These are phyloP conservation scores for Deinandra increscens DNA, from an alignment of 129 eudicot genomes.

Conservation along the genomic window DNA sequence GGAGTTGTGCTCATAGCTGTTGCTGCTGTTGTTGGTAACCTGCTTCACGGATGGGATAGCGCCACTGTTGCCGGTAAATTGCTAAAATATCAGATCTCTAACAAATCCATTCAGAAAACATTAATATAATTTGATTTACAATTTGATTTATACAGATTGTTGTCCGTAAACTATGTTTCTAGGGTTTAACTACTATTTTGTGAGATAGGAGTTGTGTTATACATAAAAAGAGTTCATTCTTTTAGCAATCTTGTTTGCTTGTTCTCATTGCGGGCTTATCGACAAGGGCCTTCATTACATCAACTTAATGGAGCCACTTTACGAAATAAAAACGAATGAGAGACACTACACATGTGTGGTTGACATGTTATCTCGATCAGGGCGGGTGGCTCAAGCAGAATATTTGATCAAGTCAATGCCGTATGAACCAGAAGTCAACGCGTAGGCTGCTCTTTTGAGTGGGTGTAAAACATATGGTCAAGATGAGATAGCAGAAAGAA, in stretches of 20 bases:
- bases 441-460: conserved; percentile 69
- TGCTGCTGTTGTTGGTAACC: too few species aligned
- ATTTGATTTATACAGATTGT: too few species aligned
- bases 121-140: too few species aligned
- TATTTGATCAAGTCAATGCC: conserved; percentile 51
- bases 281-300: conserved; percentile 59
- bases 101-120: too few species aligned
- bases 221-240: conserved; percentile 64
- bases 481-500: conserved; percentile 43
- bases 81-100: too few species aligned
- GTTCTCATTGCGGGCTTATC: conserved; percentile 75
- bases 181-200: too few species aligned
- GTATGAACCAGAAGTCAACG: conserved; percentile 49
- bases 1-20: too few species aligned
- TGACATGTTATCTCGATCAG: conserved; percentile 67
- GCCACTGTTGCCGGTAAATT: too few species aligned
- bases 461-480: conserved; percentile 56
- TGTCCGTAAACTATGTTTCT: too few species aligned
- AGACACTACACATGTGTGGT: conserved; percentile 61
- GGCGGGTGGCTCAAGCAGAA: conserved; percentile 65
- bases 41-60: too few species aligned
- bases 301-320: conserved; percentile 50
- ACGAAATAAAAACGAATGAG: conserved; percentile 46
- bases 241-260: conserved; percentile 59
- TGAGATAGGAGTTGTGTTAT: too few species aligned